These are phyloP conservation scores for Pseudocercospora macadamiae DNA, from an alignment of 2,329 filamentous ascomycete genomes.

Conservation along the genomic window DNA sequence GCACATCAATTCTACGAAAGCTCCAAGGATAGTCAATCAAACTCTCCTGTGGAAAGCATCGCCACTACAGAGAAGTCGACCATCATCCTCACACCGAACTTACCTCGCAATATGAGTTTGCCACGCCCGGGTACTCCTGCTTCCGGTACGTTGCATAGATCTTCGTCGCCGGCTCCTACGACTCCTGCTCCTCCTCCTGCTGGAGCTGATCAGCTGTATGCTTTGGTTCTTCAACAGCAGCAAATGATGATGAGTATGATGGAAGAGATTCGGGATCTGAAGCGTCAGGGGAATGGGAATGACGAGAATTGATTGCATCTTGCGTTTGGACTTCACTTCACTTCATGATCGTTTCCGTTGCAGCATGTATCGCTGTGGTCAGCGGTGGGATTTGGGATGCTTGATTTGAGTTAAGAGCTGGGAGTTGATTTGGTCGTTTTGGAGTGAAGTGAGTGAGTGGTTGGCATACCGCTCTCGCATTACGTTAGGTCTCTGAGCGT, in stretches of 20 bases:
- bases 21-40: not conserved
- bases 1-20: slow-evolving; percentile 31
- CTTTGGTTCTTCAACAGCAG: slow-evolving; percentile 19
- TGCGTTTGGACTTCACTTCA: too few relatives aligned
- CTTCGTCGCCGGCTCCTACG: not conserved
- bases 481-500: too few relatives aligned
- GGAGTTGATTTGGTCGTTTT: too few relatives aligned
- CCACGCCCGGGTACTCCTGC: slow-evolving; percentile 9
- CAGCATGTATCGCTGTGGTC: too few relatives aligned
- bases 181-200: not conserved
- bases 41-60: slow-evolving; percentile 12
- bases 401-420: too few relatives aligned
- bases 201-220: slow-evolving; percentile 12
- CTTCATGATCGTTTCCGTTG: too few relatives aligned
- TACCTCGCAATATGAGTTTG: not conserved
- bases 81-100: slow-evolving; percentile 19
- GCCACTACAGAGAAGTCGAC: slow-evolving; percentile 19
- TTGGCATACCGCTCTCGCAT: too few relatives aligned
- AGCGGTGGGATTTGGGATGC: too few relatives aligned
- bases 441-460: too few relatives aligned
- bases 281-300: slow-evolving; percentile 14
- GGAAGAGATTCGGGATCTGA: slow-evolving; percentile 22
- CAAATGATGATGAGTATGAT: slow-evolving; percentile 22
- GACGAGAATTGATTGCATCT: too few relatives aligned
- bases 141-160: not conserved